A percentile compares a stretch with the other conserved stretches of the same genome.
Evolutionary conservation across 2,329 filamentous ascomycete species (phyloP).

Genomic region (Talaromyces rugulosus): DNA sequence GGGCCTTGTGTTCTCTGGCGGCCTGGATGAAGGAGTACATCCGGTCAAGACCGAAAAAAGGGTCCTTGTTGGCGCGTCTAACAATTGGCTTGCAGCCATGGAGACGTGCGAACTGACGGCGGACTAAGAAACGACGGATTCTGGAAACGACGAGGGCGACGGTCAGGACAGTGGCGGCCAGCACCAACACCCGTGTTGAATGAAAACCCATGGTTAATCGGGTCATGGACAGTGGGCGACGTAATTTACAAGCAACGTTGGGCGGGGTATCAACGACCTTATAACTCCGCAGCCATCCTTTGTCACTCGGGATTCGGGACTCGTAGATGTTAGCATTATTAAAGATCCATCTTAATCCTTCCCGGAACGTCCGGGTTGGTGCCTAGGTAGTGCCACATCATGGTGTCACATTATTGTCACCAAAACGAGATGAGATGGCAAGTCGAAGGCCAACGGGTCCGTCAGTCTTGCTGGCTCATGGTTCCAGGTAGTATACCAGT

Average conservation of each 20-base stretch:
- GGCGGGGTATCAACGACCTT: background rate
- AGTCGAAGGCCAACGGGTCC: background rate
- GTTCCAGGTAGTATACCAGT: too few species aligned
- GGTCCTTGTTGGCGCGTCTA: conserved; percentile 14
- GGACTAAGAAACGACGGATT: conserved; percentile 12
- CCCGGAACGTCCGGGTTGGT: too few species aligned
- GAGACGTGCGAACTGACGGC: conserved; percentile 16
- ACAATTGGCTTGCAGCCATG: conserved; percentile 16
- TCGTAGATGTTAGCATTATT: background rate
- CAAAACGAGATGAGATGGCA: background rate
- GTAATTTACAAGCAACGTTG: background rate
- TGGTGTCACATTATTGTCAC: too few species aligned
- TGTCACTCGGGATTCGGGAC: background rate
- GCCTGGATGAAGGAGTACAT: background rate
- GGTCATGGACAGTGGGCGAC: background rate
- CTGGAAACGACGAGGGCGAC: conserved; percentile 6
- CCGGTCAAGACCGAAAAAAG: conserved; percentile 15
- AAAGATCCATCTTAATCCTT: background rate
- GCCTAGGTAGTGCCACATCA: background rate
- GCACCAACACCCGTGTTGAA: background rate
- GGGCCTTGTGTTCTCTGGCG: background rate
- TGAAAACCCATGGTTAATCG: background rate
- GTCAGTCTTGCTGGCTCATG: too few species aligned
- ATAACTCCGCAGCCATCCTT: background rate
- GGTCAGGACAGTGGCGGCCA: background rate